Base-by-base conservation (phyloP, 2,329 filamentous ascomycete species). In the Aureobasidium melanogenum region DNA sequence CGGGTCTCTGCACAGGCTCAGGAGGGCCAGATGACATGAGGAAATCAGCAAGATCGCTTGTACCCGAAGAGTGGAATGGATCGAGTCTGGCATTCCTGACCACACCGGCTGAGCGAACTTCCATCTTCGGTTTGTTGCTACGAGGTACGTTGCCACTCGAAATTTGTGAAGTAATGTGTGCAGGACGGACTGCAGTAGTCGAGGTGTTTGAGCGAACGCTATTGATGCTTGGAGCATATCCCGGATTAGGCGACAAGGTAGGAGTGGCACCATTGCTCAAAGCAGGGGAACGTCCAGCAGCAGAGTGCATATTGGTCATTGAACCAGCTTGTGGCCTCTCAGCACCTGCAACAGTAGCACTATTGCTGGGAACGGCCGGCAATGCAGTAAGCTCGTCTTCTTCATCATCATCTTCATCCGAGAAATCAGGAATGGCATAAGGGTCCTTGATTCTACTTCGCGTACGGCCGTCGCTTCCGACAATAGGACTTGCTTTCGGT, bases 361-460 rank as follows among this genome's bases (percentile, higher is more conserved):
- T 68, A 14, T 39, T 39, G 34, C 65, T 62, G 12, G 71, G 71
- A 17, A 72, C 73, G 39, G 61, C 67, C 2, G 79, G 77, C 60
- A 81, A 74, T 15, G 75, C 75, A 15, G 39, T 46, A n/a, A 60
- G 44, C 32, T 48, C 44, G 22, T 58, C 55, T 14, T 71, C 50
- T 24, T 54, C 50, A 32, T 84, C 78, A 10, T 86, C 79, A 15
- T 57, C 54, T 5, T 86, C 86, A 59, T 88, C 84, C 39, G 75
- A 72, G 76, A 72, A 6, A 5, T 73, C 79, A 69, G 97, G 92
- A 65, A 97, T 90, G n/a, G 91, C 90, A 66, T 97, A 97, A 0
- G 93, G 94, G 69, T 99, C 94, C 61, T 84, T 88, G 56, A 91
- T 84, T 30, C 90, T 85, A 48, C 87, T 84, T 47, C 87, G 89